Conservation (phyloP, 768 basidiomycete genomes). For the Termitomyces sp. region DNA sequence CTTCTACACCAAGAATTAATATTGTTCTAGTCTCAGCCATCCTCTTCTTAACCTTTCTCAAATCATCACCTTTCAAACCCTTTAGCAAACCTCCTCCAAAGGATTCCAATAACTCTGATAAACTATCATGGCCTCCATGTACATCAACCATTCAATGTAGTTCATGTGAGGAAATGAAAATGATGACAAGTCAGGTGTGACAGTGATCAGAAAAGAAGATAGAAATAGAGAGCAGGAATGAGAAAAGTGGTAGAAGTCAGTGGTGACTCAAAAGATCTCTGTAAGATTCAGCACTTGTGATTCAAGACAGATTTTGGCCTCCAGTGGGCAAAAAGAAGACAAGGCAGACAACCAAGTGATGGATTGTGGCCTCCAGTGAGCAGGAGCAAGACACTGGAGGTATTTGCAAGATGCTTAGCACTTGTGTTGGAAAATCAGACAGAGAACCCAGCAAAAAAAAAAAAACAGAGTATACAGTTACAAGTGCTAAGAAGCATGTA, state of each 20-base stretch:
- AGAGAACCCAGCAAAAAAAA: not conserved
- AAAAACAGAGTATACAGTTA: not conserved
- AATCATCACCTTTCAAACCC: not conserved
- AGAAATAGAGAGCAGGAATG: not conserved
- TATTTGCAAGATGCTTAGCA: not conserved
- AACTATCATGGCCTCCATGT: constrained; percentile 1
- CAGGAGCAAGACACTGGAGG: not conserved
- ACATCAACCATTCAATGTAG: not conserved
- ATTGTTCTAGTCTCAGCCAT: not conserved
- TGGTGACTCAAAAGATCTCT: not conserved
- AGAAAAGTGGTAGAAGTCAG: not conserved
- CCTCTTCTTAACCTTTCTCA: not conserved
- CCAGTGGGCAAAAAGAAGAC: not conserved
- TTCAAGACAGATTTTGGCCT: not conserved
- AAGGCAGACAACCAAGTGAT: too few species aligned
- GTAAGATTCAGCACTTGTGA: not conserved
- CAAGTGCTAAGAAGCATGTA: not conserved
- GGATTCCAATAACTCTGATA: not conserved
- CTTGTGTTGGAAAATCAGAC: not conserved
- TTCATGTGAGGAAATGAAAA: not conserved
- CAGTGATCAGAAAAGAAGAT: not conserved
- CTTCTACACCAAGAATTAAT: not conserved
- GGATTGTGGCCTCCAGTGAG: not conserved
- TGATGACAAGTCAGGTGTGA: not conserved
- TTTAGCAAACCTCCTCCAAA: not conserved